phyloP scores from a whole-genome alignment of 2,329 filamentous ascomycete species.

The Ophiocordyceps unilateralis region DNA sequence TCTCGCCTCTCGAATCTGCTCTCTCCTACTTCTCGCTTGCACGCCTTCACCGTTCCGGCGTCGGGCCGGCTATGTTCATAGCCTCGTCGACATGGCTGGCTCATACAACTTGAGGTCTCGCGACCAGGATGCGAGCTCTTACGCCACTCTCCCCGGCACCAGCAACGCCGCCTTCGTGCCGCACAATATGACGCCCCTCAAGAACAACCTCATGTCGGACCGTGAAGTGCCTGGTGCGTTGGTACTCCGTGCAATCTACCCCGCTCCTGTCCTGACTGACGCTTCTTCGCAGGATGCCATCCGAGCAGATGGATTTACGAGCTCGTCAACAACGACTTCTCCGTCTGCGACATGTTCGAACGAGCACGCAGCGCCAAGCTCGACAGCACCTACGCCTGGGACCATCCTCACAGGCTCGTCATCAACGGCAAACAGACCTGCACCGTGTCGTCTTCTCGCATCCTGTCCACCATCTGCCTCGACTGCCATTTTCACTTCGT shows the following conservation, averaged over 20 bases:
- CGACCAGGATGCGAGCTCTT: constrained; percentile 11
- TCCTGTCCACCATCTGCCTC: constrained; percentile 20
- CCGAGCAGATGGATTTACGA: constrained; percentile 25
- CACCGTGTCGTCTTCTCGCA: constrained; percentile 7
- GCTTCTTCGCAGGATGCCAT: constrained; percentile 13
- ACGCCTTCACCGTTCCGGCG: neutral
- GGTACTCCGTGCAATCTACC: no score
- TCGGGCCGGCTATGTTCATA: neutral
- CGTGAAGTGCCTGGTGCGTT: constrained; percentile 12
- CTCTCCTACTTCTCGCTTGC: neutral
- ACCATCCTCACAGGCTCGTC: constrained; percentile 18
- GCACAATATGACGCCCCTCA: constrained; percentile 15
- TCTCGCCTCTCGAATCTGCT: neutral
- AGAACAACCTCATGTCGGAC: constrained; percentile 10
- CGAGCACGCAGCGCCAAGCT: constrained; percentile 13
- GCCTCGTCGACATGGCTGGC: constrained; percentile 9
- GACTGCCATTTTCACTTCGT: constrained; percentile 25
- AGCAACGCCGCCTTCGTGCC: constrained; percentile 10
- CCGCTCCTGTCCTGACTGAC: neutral
- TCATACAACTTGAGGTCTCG: constrained; percentile 12
- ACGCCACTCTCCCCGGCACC: constrained; percentile 16
- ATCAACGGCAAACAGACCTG: constrained; percentile 23
- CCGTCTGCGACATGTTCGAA: constrained; percentile 18
- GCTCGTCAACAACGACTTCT: constrained; percentile 19
- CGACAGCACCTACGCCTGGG: constrained; percentile 14